Evolutionary conservation across 495 filamentous ascomycete species (phyloP), one percentile per base, ranked within the genome.

Genomic region (Alectoria sarmentosa): DNA sequence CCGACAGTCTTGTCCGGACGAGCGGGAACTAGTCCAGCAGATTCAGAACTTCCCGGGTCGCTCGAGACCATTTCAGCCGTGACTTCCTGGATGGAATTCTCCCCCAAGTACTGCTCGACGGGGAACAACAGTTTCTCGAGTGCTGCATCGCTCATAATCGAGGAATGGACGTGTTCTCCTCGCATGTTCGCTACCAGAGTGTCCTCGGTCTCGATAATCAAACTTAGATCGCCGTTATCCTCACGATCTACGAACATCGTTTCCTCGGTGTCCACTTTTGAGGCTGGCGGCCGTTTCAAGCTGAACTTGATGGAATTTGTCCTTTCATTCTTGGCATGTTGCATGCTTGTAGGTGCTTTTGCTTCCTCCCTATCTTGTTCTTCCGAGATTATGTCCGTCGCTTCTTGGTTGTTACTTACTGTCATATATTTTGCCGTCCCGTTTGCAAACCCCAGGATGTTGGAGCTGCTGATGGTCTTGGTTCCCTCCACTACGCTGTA

Each of bases 111-210:
- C 30, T 63, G 23, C 39, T 52, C 28, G 34, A 56, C 23, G 14
- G 58, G 58, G 0, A n/a, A 46, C 14, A 60, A 23, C 21, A 42
- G 52, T 21, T 57, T 36, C 34, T 56, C 37, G n/a, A 64, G 52
- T 36, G 42, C 54, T 46, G 32, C 39, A 19, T 28, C 28, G 30
- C 28, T 37, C 62, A 64, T 64, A 2, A 64, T 42, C 13, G 62
- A 58, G 3, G 39, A 58, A 21, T 26, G 6, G 21, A 44, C n/a
- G 21, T 58, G 19, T 42, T 38, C 49, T n/a, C 54, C 38, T 4
- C 54, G 62, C 62, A 66, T 62, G 28, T 13, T 66, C 44, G 61
- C 58, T 21, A 61, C 36, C 48, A 66, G 9, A 39, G 38, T 61
- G 3, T 57, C 36, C 30, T 61, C 58, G 28, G 48, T 61, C 38